Evolutionary conservation across 495 filamentous ascomycete genomes (phyloP).

Genomic region (Talaromyces borbonicus): DNA sequence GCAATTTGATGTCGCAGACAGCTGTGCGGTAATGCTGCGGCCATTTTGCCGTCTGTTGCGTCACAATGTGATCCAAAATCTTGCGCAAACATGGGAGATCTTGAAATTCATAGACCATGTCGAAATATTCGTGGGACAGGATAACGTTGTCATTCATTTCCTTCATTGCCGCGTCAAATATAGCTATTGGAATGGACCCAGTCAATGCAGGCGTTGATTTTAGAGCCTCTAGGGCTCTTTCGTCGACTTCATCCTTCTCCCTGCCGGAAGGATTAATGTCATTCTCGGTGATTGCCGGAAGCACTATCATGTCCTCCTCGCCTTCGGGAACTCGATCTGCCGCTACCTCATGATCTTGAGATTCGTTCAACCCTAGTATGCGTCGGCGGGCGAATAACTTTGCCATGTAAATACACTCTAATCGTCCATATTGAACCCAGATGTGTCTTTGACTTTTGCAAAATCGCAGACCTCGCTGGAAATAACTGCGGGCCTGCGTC

Average conservation of each 20-base stretch:
- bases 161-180: conserved; percentile 82
- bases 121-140: conserved; percentile 68
- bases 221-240: conserved; percentile 49
- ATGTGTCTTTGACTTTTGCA: conserved; percentile 60
- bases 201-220: conserved; percentile 71
- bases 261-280: conserved; percentile 53
- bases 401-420: conserved; percentile 85
- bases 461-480: conserved; percentile 82
- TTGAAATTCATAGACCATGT: conserved; percentile 61
- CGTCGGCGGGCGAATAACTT: conserved; percentile 64
- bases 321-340: conserved; percentile 29
- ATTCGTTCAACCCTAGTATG: conserved; percentile 57
- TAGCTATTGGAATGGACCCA: conserved; percentile 84
- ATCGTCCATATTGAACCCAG: conserved; percentile 83
- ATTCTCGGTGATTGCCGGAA: conserved; percentile 54
- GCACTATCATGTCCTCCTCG: conserved; percentile 45
- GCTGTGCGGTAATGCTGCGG: conserved; percentile 49
- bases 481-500: conserved; percentile 71
- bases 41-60: conserved; percentile 46
- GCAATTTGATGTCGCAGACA: conserved; percentile 61
- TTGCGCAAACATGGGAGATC: conserved; percentile 51
- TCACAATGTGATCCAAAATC: conserved; percentile 69
- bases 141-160: conserved; percentile 52
- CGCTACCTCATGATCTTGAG: conserved; percentile 28
- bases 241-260: conserved; percentile 40